Evolutionary conservation across 2,329 filamentous ascomycete genomes (phyloP), one percentile per base, ranked within the genome.

Genomic region (Colletotrichum falcatum): DNA sequence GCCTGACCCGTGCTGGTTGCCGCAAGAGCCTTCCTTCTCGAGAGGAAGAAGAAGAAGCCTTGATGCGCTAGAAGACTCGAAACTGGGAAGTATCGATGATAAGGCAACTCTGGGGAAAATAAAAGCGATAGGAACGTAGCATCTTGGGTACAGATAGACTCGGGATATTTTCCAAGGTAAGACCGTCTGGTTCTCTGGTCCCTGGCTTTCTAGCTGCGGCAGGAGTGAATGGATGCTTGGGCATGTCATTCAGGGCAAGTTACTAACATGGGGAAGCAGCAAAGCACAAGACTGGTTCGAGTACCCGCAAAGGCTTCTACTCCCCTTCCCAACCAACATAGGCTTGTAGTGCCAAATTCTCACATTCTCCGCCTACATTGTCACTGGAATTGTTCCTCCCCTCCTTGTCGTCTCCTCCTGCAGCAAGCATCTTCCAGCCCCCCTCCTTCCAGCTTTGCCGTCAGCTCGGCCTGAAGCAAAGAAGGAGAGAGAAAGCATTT

Each of bases 401-500:
- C 59, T 51, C 26, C 42, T 49, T 42, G 14, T 58, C 56, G 54
- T 56, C 58, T 63, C 65, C 62, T 60, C 64, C 59, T 12, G 39
- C 37, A 48, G 23, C 33, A 58, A 42, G 33, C 54, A 16, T 30
- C 30, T 58, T 55, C 20, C 30, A 28, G 23, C 20, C 26, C 20
- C 26, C 35, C 37, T 66, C 63, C 58, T 63, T 58, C 37, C 64
- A 63, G 37, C 59, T 63, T 53, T 37, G 42, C 14, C 11, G 33
- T 28, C 28, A 39, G 28, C 26, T n/a, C 30, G 51, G 42, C 23
- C 9, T 14, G 18, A 14, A 35, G 37, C n/a, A 37, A 18, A 23
- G 14, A 66, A 61, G 61, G 58, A 53, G 42, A n/a, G 61, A 65
- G 66, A 61, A 65, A 61, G 66, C 23, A 58, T 64, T n/a, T 30